Conservation (phyloP, 768 basidiomycete species). For the Tylopilus vinaceipallidus region DNA sequence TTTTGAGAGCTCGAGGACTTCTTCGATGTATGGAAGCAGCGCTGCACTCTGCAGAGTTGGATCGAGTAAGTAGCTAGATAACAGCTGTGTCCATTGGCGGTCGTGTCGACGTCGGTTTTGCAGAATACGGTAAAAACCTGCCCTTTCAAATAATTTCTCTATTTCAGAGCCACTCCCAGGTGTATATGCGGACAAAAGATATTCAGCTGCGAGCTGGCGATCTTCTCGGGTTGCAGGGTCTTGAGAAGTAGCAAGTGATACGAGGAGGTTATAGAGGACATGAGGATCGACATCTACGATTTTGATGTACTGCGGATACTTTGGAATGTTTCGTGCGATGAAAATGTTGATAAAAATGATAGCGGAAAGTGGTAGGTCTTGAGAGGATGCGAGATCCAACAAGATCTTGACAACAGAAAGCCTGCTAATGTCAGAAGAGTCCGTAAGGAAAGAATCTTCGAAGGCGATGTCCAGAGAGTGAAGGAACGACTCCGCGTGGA, state of each 20-base stretch:
- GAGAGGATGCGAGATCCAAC: slow-evolving; percentile 66
- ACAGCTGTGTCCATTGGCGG: slow-evolving; percentile 67
- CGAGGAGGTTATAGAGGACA: slow-evolving; percentile 70
- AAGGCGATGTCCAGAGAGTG: slow-evolving; percentile 94
- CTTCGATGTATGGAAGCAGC: slow-evolving; percentile 64
- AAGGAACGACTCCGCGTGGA: slow-evolving; percentile 92
- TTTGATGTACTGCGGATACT: slow-evolving; percentile 83
- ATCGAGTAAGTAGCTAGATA: slow-evolving; percentile 76
- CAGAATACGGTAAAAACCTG: slow-evolving; percentile 90
- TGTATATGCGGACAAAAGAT: slow-evolving; percentile 85
- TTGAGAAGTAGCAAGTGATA: slow-evolving; percentile 70
- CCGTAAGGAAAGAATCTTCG: slow-evolving; percentile 88
- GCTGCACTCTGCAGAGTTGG: slow-evolving; percentile 56
- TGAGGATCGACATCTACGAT: slow-evolving; percentile 50
- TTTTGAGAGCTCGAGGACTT: slow-evolving; percentile 50
- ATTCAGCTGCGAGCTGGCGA: slow-evolving; percentile 92
- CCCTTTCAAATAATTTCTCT: slow-evolving; percentile 66
- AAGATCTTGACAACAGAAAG: slow-evolving; percentile 82
- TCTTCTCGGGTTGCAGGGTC: slow-evolving; percentile 86
- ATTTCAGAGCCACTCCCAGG: slow-evolving; percentile 76
- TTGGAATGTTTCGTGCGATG: slow-evolving; percentile 93
- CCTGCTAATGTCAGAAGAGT: slow-evolving; percentile 62
- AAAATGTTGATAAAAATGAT: slow-evolving; percentile 91
- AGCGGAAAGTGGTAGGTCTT: slow-evolving; percentile 56
- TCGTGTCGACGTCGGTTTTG: slow-evolving; percentile 79